Evolutionary conservation across 257 asterid species (phyloP).

Genomic region (Lithospermum erythrorhizon): DNA sequence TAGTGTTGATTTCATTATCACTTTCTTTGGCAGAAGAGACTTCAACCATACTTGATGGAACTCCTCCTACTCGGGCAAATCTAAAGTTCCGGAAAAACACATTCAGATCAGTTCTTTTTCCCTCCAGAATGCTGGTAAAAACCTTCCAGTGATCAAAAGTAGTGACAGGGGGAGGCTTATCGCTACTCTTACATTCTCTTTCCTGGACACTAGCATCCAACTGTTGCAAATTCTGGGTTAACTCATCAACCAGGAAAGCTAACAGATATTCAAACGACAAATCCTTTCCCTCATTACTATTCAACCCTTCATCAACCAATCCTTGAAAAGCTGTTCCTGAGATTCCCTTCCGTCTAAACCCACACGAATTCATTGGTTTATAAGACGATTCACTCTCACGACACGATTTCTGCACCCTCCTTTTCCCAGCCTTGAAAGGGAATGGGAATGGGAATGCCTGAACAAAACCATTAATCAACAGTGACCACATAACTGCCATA

Average conservation of each 20-base stretch:
- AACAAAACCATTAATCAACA: slow-evolving; percentile 50
- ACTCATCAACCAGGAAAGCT: slow-evolving; percentile 64
- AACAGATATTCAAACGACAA: slow-evolving; percentile 53
- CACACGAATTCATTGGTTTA: slow-evolving; percentile 18
- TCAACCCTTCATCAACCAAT: slow-evolving; percentile 14
- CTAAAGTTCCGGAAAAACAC: slow-evolving; percentile 65
- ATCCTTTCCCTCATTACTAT: slow-evolving; percentile 41
- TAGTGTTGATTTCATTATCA: slow-evolving; percentile 35
- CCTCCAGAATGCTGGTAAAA: slow-evolving; percentile 52
- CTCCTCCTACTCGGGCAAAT: slow-evolving; percentile 94
- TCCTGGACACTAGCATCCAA: slow-evolving; percentile 43
- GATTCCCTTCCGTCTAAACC: slow-evolving; percentile 26
- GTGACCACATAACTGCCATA: slow-evolving; percentile 51
- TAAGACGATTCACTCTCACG: slow-evolving; percentile 21
- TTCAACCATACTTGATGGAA: slow-evolving; percentile 72
- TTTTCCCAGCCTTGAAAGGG: slow-evolving; percentile 51
- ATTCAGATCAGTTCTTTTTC: slow-evolving; percentile 76
- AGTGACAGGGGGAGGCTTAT: slow-evolving; percentile 15
- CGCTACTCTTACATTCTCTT: slow-evolving; percentile 29
- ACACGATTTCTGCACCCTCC: slow-evolving; percentile 30
- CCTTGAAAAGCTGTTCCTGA: slow-evolving; percentile 7
- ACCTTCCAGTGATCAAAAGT: slow-evolving; percentile 53
- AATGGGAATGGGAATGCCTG: slow-evolving; percentile 63
- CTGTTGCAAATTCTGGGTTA: slow-evolving; percentile 49
- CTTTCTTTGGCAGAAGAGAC: slow-evolving; percentile 42